A percentile compares a stretch with the other conserved stretches of the same genome.
Conservation (phyloP, 2,329 filamentous ascomycete genomes). For the Pestalotiopsis sp. region DNA sequence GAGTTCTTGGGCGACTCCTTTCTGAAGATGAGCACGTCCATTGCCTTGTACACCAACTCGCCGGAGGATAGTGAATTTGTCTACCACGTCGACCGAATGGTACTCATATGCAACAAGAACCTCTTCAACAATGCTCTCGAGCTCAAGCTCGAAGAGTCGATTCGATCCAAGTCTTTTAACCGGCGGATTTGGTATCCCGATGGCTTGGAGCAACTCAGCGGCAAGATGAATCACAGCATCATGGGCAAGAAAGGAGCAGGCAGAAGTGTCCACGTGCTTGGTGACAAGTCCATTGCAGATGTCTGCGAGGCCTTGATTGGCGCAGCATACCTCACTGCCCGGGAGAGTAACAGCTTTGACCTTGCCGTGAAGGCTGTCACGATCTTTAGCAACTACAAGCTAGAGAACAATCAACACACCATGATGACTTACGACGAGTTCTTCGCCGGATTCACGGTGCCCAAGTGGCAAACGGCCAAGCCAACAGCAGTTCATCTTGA, state of each 20-base stretch:
- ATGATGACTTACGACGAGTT: slow-evolving; percentile 77
- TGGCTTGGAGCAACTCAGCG: slow-evolving; percentile 71
- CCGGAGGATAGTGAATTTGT: slow-evolving; percentile 82
- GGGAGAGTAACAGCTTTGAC: slow-evolving; percentile 49
- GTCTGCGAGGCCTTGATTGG: slow-evolving; percentile 95
- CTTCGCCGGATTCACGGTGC: slow-evolving; percentile 66
- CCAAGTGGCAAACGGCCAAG: slow-evolving; percentile 68
- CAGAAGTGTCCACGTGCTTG: slow-evolving; percentile 65
- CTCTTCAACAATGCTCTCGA: slow-evolving; percentile 77
- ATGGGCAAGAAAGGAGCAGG: slow-evolving; percentile 65
- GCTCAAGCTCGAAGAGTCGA: slow-evolving; percentile 69
- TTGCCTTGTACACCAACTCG: slow-evolving; percentile 78
- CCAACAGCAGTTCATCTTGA: slow-evolving; percentile 70
- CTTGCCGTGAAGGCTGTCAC: slow-evolving; percentile 67
- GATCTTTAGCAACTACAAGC: slow-evolving; percentile 49
- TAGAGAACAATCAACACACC: slow-evolving; percentile 69
- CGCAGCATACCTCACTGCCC: slow-evolving; percentile 67
- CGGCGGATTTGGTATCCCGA: slow-evolving; percentile 88
- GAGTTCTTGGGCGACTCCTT: slow-evolving; percentile 95
- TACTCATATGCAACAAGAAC: slow-evolving; percentile 88
- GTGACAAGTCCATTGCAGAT: slow-evolving; percentile 90
- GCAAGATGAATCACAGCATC: slow-evolving; percentile 63
- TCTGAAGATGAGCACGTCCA: slow-evolving; percentile 93
- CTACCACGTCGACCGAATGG: slow-evolving; percentile 89
- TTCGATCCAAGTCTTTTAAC: slow-evolving; percentile 83